Percentiles rank a stretch among this genome's conserved stretches.
Conservation (phyloP, 2,329 filamentous ascomycete species). For the Colletotrichum sansevieriae region DNA sequence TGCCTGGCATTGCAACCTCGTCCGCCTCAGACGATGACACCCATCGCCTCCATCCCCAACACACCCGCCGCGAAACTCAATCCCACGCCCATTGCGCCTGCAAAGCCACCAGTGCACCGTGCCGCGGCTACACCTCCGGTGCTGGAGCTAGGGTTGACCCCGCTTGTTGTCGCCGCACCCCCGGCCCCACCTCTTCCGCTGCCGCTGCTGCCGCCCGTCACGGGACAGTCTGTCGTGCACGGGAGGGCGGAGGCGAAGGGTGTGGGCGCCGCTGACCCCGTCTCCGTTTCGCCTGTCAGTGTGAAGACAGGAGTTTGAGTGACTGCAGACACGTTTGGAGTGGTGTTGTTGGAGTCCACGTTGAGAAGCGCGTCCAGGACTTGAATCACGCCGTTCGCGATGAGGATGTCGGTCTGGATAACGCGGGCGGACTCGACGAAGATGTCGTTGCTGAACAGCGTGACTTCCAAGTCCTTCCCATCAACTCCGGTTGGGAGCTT, state of each 20-base stretch:
- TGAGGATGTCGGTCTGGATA: conserved; percentile 64
- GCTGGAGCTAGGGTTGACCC: conserved; percentile 25
- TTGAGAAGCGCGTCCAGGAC: conserved; percentile 67
- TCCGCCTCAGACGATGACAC: conserved; percentile 25
- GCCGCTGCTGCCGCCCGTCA: conserved; percentile 44
- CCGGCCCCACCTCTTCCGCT: conserved; percentile 13
- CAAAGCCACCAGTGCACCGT: conserved; percentile 18
- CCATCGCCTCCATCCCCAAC: conserved; percentile 27
- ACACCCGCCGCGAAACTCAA: conserved; percentile 32
- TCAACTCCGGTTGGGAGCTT: conserved; percentile 24
- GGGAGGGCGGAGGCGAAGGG: conserved; percentile 59
- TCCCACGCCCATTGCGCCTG: conserved; percentile 25
- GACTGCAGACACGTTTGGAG: conserved; percentile 51
- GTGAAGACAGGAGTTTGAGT: conserved; percentile 51
- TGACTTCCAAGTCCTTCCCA: conserved; percentile 24
- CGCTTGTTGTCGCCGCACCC: conserved; percentile 27
- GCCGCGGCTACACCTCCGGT: conserved; percentile 34
- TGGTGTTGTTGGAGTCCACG: conserved; percentile 30
- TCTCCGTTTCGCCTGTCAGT: conserved; percentile 12
- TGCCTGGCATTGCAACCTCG: conserved; percentile 6
- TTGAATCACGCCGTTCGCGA: conserved; percentile 71
- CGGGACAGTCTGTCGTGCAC: conserved; percentile 56
- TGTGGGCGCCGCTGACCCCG: conserved; percentile 49
- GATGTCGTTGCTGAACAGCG: conserved; percentile 54
- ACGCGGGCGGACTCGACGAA: conserved; percentile 67